These are phyloP conservation scores for Astrothelium macrocarpum DNA, from an alignment of 495 filamentous ascomycete genomes.

Conservation along the genomic window DNA sequence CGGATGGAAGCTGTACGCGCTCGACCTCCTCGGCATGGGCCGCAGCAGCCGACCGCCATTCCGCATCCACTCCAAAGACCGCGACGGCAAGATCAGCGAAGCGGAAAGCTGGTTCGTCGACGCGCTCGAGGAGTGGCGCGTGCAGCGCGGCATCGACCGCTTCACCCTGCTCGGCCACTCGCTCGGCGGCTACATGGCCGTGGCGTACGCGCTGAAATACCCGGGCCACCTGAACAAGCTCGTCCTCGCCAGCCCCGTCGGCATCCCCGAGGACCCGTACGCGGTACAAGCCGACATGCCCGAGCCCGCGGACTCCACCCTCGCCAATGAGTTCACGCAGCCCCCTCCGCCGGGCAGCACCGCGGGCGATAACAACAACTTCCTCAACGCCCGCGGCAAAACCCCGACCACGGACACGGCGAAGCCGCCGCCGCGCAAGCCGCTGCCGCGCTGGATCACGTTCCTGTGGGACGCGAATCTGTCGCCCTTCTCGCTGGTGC, in stretches of 20 bases:
- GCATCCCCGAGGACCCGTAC: slow-evolving; percentile 90
- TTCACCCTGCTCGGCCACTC: slow-evolving; percentile 92
- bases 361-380: slow-evolving; percentile 49
- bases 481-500: slow-evolving; percentile 83
- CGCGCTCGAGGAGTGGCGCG: slow-evolving; percentile 89
- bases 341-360: slow-evolving; percentile 41
- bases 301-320: slow-evolving; percentile 57
- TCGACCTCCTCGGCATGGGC: slow-evolving; percentile 93
- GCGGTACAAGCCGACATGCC: slow-evolving; percentile 75
- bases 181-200: slow-evolving; percentile 86
- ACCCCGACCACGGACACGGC: slow-evolving; percentile 21
- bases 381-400: slow-evolving; percentile 43
- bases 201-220: slow-evolving; percentile 93
- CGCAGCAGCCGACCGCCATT: slow-evolving; percentile 78
- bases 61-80: slow-evolving; percentile 69
- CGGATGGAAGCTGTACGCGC: slow-evolving; percentile 83
- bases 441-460: slow-evolving; percentile 70
- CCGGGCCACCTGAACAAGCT: slow-evolving; percentile 90
- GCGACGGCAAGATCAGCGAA: slow-evolving; percentile 72
- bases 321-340: slow-evolving; percentile 64
- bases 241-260: slow-evolving; percentile 86
- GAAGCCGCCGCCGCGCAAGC: slow-evolving; percentile 43
- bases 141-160: slow-evolving; percentile 75
- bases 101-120: slow-evolving; percentile 96
- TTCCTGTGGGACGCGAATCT: slow-evolving; percentile 97